Conservation (phyloP, 2,329 filamentous ascomycete genomes). For the Pseudopithomyces chartarum region DNA sequence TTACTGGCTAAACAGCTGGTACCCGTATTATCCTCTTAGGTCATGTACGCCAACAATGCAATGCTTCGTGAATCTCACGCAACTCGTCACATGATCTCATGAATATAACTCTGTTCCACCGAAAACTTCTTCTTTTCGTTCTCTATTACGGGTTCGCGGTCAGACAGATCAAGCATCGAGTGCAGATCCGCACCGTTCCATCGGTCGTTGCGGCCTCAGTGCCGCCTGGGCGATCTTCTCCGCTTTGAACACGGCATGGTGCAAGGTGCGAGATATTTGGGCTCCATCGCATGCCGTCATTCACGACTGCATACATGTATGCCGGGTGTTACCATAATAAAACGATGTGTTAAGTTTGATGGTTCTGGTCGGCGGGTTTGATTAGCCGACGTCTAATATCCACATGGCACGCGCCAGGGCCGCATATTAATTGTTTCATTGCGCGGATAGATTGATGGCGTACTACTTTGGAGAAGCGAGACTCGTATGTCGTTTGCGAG, state of each 20-base stretch:
- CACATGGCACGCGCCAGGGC: neutral
- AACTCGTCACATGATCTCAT: no score
- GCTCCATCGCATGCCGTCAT: neutral
- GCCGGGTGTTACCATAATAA: neutral
- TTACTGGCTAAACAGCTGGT: no score
- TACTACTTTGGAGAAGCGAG: neutral
- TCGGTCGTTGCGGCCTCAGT: no score
- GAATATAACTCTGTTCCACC: no score
- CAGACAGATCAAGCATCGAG: no score
- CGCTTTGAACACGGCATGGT: neutral
- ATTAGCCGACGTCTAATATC: slow-evolving; percentile 6
- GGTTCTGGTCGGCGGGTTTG: neutral
- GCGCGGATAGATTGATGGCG: neutral
- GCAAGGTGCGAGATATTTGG: neutral
- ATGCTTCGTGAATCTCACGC: no score
- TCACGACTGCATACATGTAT: neutral
- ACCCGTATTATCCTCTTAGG: no score
- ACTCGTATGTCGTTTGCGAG: neutral
- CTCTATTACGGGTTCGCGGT: no score
- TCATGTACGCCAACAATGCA: no score
- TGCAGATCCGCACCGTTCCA: no score
- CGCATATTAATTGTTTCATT: slow-evolving; percentile 2
- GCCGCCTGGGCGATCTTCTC: neutral
- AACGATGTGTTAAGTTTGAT: neutral
- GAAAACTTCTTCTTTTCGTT: no score